phyloP scores from a whole-genome alignment of 1,284 basidiomycete species.

The Blastosporella zonata region DNA sequence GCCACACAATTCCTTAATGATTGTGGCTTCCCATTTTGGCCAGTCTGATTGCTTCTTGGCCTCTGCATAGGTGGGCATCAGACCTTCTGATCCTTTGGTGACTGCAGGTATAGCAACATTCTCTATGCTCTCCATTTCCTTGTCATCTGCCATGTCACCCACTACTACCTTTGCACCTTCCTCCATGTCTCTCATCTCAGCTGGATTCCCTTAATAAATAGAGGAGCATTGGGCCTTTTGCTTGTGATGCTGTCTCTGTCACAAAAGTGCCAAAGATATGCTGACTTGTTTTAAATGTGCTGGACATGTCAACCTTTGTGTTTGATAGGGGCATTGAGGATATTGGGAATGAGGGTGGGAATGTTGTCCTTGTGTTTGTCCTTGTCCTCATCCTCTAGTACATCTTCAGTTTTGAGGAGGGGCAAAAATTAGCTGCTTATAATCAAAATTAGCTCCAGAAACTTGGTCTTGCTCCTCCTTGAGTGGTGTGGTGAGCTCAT shows the following conservation, averaged over 20 bases:
- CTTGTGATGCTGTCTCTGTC: slow-evolving; percentile 4
- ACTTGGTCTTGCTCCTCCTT: neutral
- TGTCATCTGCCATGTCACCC: slow-evolving; percentile 8
- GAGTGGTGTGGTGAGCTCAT: too few species aligned
- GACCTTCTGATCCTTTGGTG: slow-evolving; percentile 13
- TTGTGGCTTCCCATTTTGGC: slow-evolving; percentile 15
- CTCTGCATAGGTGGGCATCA: slow-evolving; percentile 10
- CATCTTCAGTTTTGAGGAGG: neutral
- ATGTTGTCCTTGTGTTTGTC: neutral
- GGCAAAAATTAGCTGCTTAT: neutral
- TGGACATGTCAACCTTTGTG: neutral
- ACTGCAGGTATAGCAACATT: slow-evolving; percentile 19
- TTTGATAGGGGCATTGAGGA: neutral
- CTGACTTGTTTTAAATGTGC: slow-evolving; percentile 2
- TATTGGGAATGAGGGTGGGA: slow-evolving; percentile 1
- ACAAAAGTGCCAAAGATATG: neutral
- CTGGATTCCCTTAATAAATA: neutral
- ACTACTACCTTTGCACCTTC: neutral
- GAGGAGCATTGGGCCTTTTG: neutral
- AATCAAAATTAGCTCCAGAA: neutral
- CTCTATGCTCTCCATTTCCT: slow-evolving; percentile 16
- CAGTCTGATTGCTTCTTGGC: slow-evolving; percentile 8
- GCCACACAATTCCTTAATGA: slow-evolving; percentile 11
- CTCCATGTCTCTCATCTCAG: neutral
- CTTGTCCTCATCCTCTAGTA: too few species aligned